phyloP scores from a whole-genome alignment of 2,329 filamentous ascomycete species.

The Madurella fahalii region DNA sequence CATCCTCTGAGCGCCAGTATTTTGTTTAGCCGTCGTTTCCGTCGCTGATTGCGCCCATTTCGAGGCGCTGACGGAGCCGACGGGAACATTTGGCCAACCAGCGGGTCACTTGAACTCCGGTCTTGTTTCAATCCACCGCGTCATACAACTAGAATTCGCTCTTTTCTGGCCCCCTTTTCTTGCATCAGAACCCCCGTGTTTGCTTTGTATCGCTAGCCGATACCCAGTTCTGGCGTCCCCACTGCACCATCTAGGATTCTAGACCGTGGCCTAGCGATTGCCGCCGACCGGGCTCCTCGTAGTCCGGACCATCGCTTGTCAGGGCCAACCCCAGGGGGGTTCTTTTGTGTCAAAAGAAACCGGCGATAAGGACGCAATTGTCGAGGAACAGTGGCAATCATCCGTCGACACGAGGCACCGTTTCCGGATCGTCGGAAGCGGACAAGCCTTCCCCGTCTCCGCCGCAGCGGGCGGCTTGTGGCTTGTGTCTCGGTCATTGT shows the following conservation, averaged over 20 bases:
- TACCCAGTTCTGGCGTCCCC: neutral
- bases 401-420: slow-evolving; percentile 6
- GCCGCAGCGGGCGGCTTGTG: slow-evolving; percentile 1
- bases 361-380: slow-evolving; percentile 1
- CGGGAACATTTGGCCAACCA: neutral
- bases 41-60: neutral
- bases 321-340: neutral
- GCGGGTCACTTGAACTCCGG: neutral
- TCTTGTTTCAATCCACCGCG: neutral
- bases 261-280: neutral
- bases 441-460: slow-evolving; percentile 6
- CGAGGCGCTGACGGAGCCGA: neutral
- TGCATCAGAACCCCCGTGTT: neutral
- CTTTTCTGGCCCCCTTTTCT: neutral
- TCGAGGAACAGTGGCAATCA: neutral
- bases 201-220: neutral
- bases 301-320: neutral
- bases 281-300: neutral
- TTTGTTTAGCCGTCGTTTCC: neutral
- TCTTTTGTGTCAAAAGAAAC: neutral
- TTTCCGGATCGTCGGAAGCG: slow-evolving; percentile 21
- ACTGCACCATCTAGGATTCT: neutral
- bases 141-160: neutral
- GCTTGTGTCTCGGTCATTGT: neutral
- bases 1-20: neutral